Evolutionary conservation across 805 yeast genomes (phyloP), one percentile per base, ranked within the genome.

Genomic region (Wickerhamiella qilinensis): DNA sequence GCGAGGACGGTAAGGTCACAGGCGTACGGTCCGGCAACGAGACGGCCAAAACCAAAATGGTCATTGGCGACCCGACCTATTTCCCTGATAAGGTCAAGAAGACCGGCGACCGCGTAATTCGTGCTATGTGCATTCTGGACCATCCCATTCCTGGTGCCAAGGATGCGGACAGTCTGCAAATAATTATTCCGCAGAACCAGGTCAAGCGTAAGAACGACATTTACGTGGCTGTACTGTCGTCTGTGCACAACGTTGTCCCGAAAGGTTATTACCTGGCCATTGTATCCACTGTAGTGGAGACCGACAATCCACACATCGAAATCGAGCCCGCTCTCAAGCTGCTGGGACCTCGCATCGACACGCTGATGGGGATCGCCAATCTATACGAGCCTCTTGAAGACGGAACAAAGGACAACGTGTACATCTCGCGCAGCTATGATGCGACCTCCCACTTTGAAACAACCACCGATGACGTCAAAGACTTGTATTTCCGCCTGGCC

Each of bases 11-110:
- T 16, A 78, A 74, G 54, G 84, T 85, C 48, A 65, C 67, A 22
- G 96, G 97, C 42, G 94, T 91, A 35, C 75, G 75, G 50, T 80
- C 95, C 37, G 91, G 86, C 46, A 91, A 85, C 51, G 97, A 95
- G 45, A 68, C 68, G 31, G 95, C 94, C 14, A 78, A 73, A 52
- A 94, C 98, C 0, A 94, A 94, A 45, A 64, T 85, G 42, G 93
- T 91, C 27, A 85, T 91, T 62, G 94, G 94, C 20, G 98, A 91
- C 59, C 98, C 98, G 42, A 88, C 97, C 16, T 91, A 91, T 55
- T 91, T 91, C 74, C 95, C 96, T 3, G 77, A 75, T 35, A 73
- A 69, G 55, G 91, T 81, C 35, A 67, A 69, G 51, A 67, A 75
- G 56, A 74, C 83, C 3, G 91, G 88, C 30, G 67, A 71, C 46